Conservation (phyloP, 2,329 filamentous ascomycete genomes). For the Trichoderma sp. region DNA sequence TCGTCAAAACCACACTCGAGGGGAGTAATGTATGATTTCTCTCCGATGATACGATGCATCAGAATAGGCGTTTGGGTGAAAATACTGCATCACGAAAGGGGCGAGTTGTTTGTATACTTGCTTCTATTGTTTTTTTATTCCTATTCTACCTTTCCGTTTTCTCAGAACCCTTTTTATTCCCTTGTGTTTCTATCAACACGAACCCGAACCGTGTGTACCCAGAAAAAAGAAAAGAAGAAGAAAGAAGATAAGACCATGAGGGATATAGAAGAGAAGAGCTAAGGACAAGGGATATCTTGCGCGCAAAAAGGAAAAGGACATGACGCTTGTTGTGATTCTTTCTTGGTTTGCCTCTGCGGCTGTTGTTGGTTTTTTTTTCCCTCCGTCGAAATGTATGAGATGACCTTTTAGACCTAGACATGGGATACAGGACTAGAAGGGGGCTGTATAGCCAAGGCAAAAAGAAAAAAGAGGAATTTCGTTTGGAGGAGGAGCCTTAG, state of each 20-base stretch:
- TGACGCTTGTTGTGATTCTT: not conserved
- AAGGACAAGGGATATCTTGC: constrained; percentile 3
- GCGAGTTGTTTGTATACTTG: constrained; percentile 18
- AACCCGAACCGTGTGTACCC: not conserved
- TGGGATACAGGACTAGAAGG: constrained; percentile 13
- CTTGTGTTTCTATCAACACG: constrained; percentile 12
- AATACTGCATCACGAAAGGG: constrained; percentile 13
- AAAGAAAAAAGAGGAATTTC: not conserved
- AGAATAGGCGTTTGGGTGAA: constrained; percentile 22
- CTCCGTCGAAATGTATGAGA: not conserved
- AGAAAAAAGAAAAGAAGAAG: not conserved
- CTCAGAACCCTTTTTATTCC: not conserved
- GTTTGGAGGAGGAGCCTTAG: not conserved
- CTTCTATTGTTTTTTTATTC: constrained; percentile 12
- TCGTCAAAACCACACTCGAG: not conserved
- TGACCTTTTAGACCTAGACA: constrained; percentile 17
- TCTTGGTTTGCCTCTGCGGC: not conserved
- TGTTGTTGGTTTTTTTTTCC: not conserved
- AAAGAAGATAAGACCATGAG: not conserved
- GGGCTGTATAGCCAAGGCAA: not conserved
- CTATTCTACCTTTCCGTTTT: constrained; percentile 1
- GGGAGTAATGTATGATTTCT: constrained; percentile 8
- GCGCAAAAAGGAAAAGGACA: not conserved
- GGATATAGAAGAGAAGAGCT: constrained; percentile 4
- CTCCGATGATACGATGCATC: constrained; percentile 22